Conservation (phyloP, 306 rosid genomes). For the Cicer arietinum region DNA sequence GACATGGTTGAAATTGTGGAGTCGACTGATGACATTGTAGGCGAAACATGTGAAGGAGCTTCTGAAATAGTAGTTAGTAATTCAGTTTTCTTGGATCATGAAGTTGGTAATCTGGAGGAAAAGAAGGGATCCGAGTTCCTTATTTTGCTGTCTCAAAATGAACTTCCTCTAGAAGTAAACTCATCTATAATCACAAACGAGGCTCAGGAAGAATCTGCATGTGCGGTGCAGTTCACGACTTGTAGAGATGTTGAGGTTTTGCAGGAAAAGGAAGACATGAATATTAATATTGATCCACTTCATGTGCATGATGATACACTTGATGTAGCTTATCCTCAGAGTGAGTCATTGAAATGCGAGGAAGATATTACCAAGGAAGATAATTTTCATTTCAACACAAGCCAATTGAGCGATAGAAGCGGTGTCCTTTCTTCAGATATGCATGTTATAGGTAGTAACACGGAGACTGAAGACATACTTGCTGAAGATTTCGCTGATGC, state of each 20-base stretch:
- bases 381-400: conserved; percentile 44
- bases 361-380: conserved; percentile 48
- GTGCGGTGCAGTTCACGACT: conserved; percentile 36
- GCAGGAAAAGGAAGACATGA: conserved; percentile 49
- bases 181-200: conserved; percentile 44
- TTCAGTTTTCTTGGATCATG: conserved; percentile 44
- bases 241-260: conserved; percentile 43
- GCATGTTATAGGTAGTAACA: conserved; percentile 46
- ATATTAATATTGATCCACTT: conserved; percentile 45
- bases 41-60: conserved; percentile 42
- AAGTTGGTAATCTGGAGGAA: conserved; percentile 44
- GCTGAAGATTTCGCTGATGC: conserved; percentile 50
- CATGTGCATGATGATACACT: conserved; percentile 36
- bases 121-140: conserved; percentile 38
- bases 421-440: conserved; percentile 47
- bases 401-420: conserved; percentile 44
- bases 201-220: conserved; percentile 46
- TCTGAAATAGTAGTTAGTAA: conserved; percentile 48
- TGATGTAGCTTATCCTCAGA: conserved; percentile 49
- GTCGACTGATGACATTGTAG: conserved; percentile 41
- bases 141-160: conserved; percentile 45
- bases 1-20: conserved; percentile 35
- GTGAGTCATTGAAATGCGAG: conserved; percentile 38
- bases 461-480: conserved; percentile 42
- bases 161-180: conserved; percentile 45